Conservation (phyloP, 2,329 filamentous ascomycete genomes). For the Phyllosticta paracitricarpa region DNA sequence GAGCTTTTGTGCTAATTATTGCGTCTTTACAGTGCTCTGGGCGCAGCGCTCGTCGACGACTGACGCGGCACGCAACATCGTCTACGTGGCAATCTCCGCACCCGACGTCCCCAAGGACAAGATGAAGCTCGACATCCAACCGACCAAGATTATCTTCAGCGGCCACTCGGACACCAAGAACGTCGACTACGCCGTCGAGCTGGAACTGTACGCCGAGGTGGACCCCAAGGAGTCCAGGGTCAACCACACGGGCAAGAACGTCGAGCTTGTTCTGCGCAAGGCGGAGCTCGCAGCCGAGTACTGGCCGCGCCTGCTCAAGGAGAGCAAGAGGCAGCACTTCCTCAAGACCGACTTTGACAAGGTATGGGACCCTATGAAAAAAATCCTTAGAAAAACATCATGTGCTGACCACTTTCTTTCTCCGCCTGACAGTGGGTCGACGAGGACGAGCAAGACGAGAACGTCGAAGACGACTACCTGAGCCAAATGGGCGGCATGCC, state of each 20-base stretch:
- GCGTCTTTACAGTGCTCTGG: conserved; percentile 62
- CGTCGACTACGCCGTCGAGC: conserved; percentile 72
- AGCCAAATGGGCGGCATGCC: conserved; percentile 34
- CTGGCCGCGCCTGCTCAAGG: conserved; percentile 94
- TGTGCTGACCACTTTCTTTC: neutral
- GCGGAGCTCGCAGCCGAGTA: conserved; percentile 91
- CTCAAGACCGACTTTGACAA: conserved; percentile 99
- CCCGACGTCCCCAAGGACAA: conserved; percentile 69
- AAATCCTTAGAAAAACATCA: neutral
- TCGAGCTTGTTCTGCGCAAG: conserved; percentile 90
- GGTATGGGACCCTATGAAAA: conserved; percentile 36
- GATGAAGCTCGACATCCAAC: conserved; percentile 74
- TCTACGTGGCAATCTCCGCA: conserved; percentile 86
- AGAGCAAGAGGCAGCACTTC: conserved; percentile 81
- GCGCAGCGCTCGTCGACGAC: conserved; percentile 82
- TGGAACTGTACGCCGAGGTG: conserved; percentile 87
- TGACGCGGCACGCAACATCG: conserved; percentile 80
- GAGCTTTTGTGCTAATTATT: conserved; percentile 16
- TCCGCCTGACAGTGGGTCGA: conserved; percentile 63
- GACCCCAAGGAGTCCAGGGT: conserved; percentile 74
- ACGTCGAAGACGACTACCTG: conserved; percentile 49
- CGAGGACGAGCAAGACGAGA: conserved; percentile 95
- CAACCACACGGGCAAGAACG: conserved; percentile 77
- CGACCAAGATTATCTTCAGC: conserved; percentile 67
- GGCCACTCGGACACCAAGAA: conserved; percentile 79